Evolutionary conservation across 148 eudicot genomes (phyloP), one percentile per base, ranked within the genome.

Genomic region (Amaranthus cruentus): DNA sequence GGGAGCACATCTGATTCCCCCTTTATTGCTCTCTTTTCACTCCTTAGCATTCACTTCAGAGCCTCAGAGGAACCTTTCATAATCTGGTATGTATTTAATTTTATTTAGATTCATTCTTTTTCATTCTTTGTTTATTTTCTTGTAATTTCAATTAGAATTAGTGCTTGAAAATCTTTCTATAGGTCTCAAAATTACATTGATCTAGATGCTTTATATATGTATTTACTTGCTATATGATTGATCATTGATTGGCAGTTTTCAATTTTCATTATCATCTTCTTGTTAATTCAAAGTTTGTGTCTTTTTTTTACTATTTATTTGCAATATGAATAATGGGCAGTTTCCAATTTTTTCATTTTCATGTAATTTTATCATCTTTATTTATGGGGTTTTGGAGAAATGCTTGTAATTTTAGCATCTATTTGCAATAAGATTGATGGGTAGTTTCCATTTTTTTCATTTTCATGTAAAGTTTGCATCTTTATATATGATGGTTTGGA

Each of bases 1-100:
- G 62, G 54, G 15, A 64, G 63, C 69, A 75, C 68, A 63, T 71
- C 57, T 63, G 79, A 64, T 71, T 13, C 55, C 52, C 48, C 56
- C 56, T n/a, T 21, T 28, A 14, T 48, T 43, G 48, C 61, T 50
- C 54, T 18, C 51, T 18, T 76, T 49, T 57, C 56, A 67, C 77
- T 53, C 13, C 55, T 10, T 14, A 9, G 9, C 70, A 54, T 54
- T 52, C 66, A 18, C 59, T 47, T 56, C 49, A 9, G 3, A 69
- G 38, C 38, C 18, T 18, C 18, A 18, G 18, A 18, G 18, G 18
- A 18, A 18, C 18, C 18, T 18, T 18, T 18, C 38, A 28, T 28
- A 76, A 44, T 50, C n/a, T 55, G 73, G 74, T 47, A 50, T 48
- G 15, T 15, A 12, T 47, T 13, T 55, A 10, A 15, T 14, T 9